A percentile compares a stretch with the other conserved stretches of the same genome.
These are phyloP conservation scores for thale cress (Arabidopsis thaliana) DNA, from an alignment of 345 rosid species.

Conservation along the genomic window TAIR10.1 NC_003076.8:24701001-24701500, in stretches of 20 bases:
- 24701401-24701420: conserved; percentile 57
- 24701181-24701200: conserved; percentile 5
- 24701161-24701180: not conserved
- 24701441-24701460: conserved; percentile 51
- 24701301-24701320: not conserved
- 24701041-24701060: not conserved
- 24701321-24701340: conserved; percentile 66
- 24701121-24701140: not conserved
- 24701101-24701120: not conserved
- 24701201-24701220: conserved; percentile 7
- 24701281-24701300: conserved; percentile 36
- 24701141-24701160: not conserved
- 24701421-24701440: conserved; percentile 56
- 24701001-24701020: too few relatives aligned
- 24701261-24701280: conserved; percentile 40
- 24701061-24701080: not conserved
- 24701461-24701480: conserved; percentile 70
- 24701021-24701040: too few relatives aligned
- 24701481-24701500: conserved; percentile 53
- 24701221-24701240: conserved; percentile 26
- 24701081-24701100: not conserved
- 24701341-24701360: conserved; percentile 64
- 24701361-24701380: conserved; percentile 56
- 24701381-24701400: conserved; percentile 53
- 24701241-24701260: conserved; percentile 29